A percentile compares a stretch with the other conserved stretches of the same genome.
phyloP scores from a whole-genome alignment of 176 grass and related monocot species.

The Oryza glumipatula region DNA sequence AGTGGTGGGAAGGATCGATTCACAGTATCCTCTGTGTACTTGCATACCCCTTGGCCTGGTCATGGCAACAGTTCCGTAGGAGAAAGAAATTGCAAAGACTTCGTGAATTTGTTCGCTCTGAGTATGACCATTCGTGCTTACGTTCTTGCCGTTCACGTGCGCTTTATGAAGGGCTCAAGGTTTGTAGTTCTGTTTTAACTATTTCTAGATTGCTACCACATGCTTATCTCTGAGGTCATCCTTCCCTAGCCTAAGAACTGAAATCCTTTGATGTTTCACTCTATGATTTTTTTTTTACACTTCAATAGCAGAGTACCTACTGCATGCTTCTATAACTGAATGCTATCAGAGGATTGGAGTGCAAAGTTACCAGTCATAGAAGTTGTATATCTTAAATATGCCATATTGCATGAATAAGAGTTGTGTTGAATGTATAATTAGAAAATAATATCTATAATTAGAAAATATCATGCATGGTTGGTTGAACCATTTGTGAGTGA shows the following conservation, averaged over 20 bases:
- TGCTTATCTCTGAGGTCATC: background rate
- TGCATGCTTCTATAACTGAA: background rate
- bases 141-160: conserved; percentile 96
- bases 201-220: conserved; percentile 19
- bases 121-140: conserved; percentile 98
- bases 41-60: conserved; percentile 94
- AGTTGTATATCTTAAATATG: conserved; percentile 3
- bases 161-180: conserved; percentile 99
- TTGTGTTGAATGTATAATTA: background rate
- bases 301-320: background rate
- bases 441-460: conserved; percentile 11
- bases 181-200: conserved; percentile 46
- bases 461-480: conserved; percentile 11
- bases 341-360: background rate
- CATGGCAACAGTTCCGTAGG: conserved; percentile 96
- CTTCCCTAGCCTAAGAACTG: conserved; percentile 21
- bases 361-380: background rate
- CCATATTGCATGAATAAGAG: background rate
- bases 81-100: conserved; percentile 96
- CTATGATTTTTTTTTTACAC: background rate
- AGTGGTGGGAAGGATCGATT: conserved; percentile 99
- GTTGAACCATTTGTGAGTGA: background rate
- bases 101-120: conserved; percentile 98
- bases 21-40: conserved; percentile 83
- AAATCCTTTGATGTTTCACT: conserved; percentile 32